Conservation (phyloP, 345 rosid species). For the Zanthoxylum bungeanum region DNA sequence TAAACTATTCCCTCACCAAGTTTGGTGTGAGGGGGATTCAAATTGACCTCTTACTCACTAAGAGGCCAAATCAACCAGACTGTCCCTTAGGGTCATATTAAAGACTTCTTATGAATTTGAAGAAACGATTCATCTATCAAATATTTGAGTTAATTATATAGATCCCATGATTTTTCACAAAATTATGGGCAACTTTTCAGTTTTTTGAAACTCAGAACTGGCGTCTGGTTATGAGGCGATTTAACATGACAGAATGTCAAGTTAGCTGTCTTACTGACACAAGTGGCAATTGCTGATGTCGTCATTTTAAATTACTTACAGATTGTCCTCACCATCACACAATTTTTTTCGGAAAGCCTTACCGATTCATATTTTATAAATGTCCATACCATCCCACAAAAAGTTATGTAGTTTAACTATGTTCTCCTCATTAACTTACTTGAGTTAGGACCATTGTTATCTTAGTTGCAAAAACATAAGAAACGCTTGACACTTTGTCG, state of each 20-base stretch:
- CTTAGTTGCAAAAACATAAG: neutral
- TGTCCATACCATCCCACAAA: neutral
- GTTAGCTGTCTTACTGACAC: neutral
- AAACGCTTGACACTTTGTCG: neutral
- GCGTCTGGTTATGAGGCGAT: too few species aligned
- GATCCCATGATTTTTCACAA: too few species aligned
- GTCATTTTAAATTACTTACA: neutral
- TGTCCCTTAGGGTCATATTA: too few species aligned
- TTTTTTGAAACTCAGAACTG: too few species aligned
- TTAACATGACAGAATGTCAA: neutral
- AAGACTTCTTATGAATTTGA: too few species aligned
- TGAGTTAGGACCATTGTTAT: neutral
- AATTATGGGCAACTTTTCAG: too few species aligned
- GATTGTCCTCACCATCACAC: neutral
- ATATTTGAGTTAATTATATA: too few species aligned
- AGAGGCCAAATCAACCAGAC: too few species aligned
- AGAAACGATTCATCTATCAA: too few species aligned
- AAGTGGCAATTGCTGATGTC: neutral
- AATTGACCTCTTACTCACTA: too few species aligned
- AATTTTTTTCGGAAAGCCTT: neutral
- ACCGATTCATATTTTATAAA: neutral
- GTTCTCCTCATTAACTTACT: neutral
- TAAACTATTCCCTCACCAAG: too few species aligned
- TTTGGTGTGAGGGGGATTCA: too few species aligned
- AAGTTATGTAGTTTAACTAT: neutral